These are phyloP conservation scores for Leishmania tropica DNA, from an alignment of 208 protist genomes.

Conservation along the genomic window DNA sequence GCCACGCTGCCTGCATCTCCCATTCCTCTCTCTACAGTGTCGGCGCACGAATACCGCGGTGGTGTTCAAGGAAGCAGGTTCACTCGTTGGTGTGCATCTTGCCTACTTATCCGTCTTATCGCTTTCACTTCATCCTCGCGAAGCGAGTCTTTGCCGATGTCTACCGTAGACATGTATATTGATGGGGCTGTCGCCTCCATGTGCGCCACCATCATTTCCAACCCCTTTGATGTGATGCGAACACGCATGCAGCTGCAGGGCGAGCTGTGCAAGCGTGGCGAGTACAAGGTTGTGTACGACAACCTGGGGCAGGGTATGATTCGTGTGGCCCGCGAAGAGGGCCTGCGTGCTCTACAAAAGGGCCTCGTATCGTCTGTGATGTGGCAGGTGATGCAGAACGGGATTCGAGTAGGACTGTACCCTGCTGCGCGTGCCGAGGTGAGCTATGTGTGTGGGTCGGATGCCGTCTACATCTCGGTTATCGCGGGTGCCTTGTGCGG, in stretches of 20 bases:
- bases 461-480: slow-evolving; percentile 26
- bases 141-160: slow-evolving; percentile 18
- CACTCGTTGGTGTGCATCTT: background rate
- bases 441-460: slow-evolving; percentile 8
- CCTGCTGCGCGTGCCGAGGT: slow-evolving; percentile 41
- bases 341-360: slow-evolving; percentile 57
- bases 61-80: background rate
- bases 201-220: slow-evolving; percentile 57
- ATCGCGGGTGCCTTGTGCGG: slow-evolving; percentile 40
- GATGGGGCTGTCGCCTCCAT: slow-evolving; percentile 56
- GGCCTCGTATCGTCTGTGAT: slow-evolving; percentile 45
- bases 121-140: background rate
- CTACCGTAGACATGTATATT: slow-evolving; percentile 47
- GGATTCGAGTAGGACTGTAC: slow-evolving; percentile 67
- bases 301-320: slow-evolving; percentile 57
- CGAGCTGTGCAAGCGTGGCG: slow-evolving; percentile 44
- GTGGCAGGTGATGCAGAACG: slow-evolving; percentile 70
- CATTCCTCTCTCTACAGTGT: background rate
- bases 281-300: slow-evolving; percentile 54
- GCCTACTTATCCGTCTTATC: background rate
- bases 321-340: slow-evolving; percentile 48
- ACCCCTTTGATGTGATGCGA: slow-evolving; percentile 79
- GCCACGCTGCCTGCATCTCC: background rate
- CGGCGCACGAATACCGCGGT: background rate
- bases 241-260: slow-evolving; percentile 78